Evolutionary conservation across 108 stramenopile genomes (phyloP).

Genomic region (Skeletonema potamos): DNA sequence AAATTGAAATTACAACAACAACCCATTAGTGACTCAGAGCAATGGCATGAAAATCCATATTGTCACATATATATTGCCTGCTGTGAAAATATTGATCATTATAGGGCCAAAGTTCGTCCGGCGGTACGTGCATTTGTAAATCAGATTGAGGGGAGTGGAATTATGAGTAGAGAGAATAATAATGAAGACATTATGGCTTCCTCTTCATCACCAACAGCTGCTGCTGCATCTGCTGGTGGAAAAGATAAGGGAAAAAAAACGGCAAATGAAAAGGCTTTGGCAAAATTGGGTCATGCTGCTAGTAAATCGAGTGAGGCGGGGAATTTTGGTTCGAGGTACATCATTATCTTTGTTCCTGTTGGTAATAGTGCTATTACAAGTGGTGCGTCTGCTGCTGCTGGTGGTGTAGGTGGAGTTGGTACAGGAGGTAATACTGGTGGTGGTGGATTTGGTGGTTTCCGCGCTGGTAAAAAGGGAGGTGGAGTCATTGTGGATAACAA

Average conservation of each 20-base stretch:
- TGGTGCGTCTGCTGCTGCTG: slow-evolving; percentile 1
- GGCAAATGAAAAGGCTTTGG: slow-evolving; percentile 37
- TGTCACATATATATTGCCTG: slow-evolving; percentile 83
- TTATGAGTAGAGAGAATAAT: neutral
- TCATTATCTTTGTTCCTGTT: slow-evolving; percentile 73
- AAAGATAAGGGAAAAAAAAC: slow-evolving; percentile 3
- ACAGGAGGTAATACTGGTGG: too few relatives aligned
- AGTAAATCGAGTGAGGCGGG: slow-evolving; percentile 28
- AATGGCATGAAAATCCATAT: slow-evolving; percentile 79
- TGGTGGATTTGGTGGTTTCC: slow-evolving; percentile 42
- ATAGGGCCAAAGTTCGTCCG: slow-evolving; percentile 71
- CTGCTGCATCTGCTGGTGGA: neutral
- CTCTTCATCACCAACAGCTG: neutral
- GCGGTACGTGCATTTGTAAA: slow-evolving; percentile 78
- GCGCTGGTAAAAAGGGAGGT: slow-evolving; percentile 24
- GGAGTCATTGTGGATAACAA: slow-evolving; percentile 7
- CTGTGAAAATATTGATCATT: slow-evolving; percentile 68
- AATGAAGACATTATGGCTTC: neutral
- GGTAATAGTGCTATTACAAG: neutral
- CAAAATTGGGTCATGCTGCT: slow-evolving; percentile 9
- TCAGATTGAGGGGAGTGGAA: slow-evolving; percentile 67
- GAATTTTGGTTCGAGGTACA: slow-evolving; percentile 55
- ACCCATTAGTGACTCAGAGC: slow-evolving; percentile 47
- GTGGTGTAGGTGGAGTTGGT: neutral
- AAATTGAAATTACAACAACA: slow-evolving; percentile 40